Evolutionary conservation across 345 rosid genomes (phyloP), one percentile per base, ranked within the genome.

Genomic region (Eucalyptus albens): DNA sequence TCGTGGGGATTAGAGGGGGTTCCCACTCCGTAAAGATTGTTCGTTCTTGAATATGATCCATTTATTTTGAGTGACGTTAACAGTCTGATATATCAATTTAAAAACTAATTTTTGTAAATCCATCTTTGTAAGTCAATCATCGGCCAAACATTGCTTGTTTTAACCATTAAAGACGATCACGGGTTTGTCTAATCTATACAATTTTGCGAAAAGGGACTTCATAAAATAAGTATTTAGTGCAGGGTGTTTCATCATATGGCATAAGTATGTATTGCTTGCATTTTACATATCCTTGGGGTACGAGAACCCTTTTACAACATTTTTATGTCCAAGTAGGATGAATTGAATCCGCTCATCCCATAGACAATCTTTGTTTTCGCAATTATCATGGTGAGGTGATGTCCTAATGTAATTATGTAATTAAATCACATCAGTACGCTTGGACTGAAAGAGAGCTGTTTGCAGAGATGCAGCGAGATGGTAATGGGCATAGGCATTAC

Each of bases 391-490:
- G 77, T 40, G 14, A 21, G 29, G 47, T 6, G 47, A 37, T 77
- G 27, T 21, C 83, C 83, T 77, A 21, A 77, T 77, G 47, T 12
- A 40, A 37, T 37, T 11, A 11, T 11, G 47, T 11, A 21, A 22
- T 77, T 77, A 40, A 77, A 77, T 40, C 45, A 3, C 83, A 44
- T 77, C 47, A 26, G 12, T 40, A 10, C 47, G 26, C 29, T 40
- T 77, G 83, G 29, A 15, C 37, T 89, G 33, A 50, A 49, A 88
- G 21, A n/a, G 40, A 31, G 40, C 24, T 56, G 49, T 27, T 29
- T 82, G 2, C 80, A 93, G 96, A 91, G 49, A 53, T 95, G 96
- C 55, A 95, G 95, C 60, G 96, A 95, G 91, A 91, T 95, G 94
- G 94, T 92, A 88, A 92, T 94, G 19, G 95, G 94, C 2, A 85